These are phyloP conservation scores for Corymbia calophylla DNA, from an alignment of 441 rosid species.

Conservation along the genomic window DNA sequence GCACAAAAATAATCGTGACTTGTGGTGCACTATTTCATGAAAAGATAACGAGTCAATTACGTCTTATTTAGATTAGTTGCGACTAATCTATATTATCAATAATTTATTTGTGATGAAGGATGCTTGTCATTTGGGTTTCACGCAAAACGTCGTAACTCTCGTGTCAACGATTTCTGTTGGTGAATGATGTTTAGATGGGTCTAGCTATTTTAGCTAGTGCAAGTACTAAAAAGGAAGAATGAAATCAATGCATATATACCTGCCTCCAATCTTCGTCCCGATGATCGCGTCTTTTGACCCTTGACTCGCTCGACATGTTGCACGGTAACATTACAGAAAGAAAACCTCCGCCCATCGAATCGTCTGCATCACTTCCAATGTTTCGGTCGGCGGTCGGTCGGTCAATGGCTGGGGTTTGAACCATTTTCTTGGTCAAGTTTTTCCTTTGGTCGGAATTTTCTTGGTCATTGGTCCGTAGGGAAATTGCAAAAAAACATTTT, in stretches of 20 bases:
- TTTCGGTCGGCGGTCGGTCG: not conserved
- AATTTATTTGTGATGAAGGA: not conserved
- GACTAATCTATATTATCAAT: not conserved
- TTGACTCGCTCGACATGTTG: not conserved
- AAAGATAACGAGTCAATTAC: not conserved
- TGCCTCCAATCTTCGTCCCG: not conserved
- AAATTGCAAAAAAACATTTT: too few relatives aligned
- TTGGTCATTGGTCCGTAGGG: not conserved
- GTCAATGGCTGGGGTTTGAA: not conserved
- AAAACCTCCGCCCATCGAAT: not conserved
- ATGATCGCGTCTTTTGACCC: not conserved
- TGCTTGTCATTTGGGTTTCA: not conserved
- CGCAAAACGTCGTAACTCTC: not conserved
- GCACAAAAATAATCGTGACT: not conserved
- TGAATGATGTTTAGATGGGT: not conserved
- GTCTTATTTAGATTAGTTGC: not conserved
- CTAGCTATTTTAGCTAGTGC: not conserved
- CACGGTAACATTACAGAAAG: not conserved
- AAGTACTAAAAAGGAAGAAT: not conserved
- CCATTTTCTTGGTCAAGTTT: too few relatives aligned
- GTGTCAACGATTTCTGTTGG: not conserved
- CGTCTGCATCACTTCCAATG: not conserved
- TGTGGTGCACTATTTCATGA: not conserved
- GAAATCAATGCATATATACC: not conserved
- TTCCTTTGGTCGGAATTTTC: too few relatives aligned